Conservation (phyloP, 805 yeast genomes). For the Lipomyces mesembrius region DNA sequence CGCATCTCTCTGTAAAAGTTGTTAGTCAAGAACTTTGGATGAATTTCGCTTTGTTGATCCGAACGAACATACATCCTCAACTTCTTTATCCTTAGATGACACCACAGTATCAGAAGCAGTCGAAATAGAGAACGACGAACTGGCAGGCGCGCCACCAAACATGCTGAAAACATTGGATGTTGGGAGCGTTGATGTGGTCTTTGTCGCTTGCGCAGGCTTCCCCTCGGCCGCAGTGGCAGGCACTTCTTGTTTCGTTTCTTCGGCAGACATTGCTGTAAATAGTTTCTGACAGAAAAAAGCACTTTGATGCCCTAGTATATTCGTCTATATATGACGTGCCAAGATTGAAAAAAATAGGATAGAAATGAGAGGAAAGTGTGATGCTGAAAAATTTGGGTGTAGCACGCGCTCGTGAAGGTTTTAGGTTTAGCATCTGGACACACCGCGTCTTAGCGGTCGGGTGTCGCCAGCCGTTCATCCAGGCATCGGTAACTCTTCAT, state of each 20-base stretch:
- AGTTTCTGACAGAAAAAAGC: background rate
- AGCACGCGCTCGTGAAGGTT: background rate
- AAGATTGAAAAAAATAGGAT: background rate
- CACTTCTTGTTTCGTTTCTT: constrained; percentile 35
- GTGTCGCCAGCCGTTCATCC: too few relatives aligned
- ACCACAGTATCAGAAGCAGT: constrained; percentile 15
- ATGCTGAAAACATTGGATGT: constrained; percentile 85
- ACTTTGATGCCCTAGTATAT: background rate
- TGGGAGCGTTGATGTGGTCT: constrained; percentile 50
- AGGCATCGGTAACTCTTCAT: too few relatives aligned
- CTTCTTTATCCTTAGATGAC: constrained; percentile 15
- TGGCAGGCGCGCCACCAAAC: constrained; percentile 75
- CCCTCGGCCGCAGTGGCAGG: constrained; percentile 31
- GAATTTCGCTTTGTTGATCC: background rate
- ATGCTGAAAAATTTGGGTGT: background rate
- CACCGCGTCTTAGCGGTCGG: background rate
- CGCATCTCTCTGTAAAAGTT: constrained; percentile 47
- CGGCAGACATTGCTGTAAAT: constrained; percentile 21
- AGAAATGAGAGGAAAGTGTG: background rate
- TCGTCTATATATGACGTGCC: background rate
- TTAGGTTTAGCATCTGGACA: background rate
- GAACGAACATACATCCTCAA: background rate
- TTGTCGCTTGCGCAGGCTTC: constrained; percentile 23
- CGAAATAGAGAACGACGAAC: constrained; percentile 18
- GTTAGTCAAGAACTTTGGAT: constrained; percentile 42